phyloP scores from a whole-genome alignment of 2,329 filamentous ascomycete genomes.

The Colletotrichum brevisporum region DNA sequence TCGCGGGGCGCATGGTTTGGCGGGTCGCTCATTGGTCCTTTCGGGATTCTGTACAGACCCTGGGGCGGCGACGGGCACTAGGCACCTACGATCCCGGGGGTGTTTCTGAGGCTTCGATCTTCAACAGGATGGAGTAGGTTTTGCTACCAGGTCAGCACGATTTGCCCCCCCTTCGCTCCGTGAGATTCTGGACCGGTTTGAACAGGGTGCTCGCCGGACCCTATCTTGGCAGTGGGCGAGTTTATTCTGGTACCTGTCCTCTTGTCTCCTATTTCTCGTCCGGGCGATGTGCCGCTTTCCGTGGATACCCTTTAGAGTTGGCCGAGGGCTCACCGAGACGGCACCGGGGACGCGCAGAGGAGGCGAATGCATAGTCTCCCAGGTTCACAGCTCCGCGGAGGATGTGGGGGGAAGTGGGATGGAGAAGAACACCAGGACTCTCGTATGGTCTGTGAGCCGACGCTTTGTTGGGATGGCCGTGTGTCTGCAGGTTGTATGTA shows the following conservation, averaged over 20 bases:
- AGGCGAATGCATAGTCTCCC: neutral
- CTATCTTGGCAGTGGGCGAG: constrained; percentile 3
- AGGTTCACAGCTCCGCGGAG: constrained; percentile 6
- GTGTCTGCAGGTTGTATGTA: neutral
- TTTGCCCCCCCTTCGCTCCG: too few relatives aligned
- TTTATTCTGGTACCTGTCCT: neutral
- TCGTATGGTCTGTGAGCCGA: constrained; percentile 28
- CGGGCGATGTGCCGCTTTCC: neutral
- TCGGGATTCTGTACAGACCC: neutral
- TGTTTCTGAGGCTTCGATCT: neutral
- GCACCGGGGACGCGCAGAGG: neutral
- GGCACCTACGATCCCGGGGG: neutral
- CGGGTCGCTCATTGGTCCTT: neutral
- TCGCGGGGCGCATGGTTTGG: neutral
- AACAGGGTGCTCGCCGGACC: neutral
- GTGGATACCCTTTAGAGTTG: constrained; percentile 2
- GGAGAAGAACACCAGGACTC: neutral
- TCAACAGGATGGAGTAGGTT: too few relatives aligned
- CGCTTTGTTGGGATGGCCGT: constrained; percentile 16
- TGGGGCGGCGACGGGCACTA: neutral
- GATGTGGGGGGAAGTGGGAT: neutral
- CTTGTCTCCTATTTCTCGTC: neutral
- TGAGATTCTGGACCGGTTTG: neutral
- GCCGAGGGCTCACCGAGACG: constrained; percentile 24
- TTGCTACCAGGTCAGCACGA: too few relatives aligned